Conservation (phyloP, 208 protist genomes). For the Leishmania turanica region DNA sequence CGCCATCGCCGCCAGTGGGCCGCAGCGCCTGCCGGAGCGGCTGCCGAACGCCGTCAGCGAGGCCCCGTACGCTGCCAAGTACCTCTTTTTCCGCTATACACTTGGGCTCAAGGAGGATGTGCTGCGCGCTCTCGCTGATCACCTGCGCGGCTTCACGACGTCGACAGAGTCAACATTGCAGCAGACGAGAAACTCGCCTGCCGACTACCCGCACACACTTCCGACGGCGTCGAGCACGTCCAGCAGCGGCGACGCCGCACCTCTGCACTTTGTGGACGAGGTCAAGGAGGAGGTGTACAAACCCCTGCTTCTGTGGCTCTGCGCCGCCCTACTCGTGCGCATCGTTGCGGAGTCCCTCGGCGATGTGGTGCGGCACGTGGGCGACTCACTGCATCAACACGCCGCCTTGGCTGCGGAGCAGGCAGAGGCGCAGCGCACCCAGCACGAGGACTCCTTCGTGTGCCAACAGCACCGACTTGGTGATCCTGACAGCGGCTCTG, state of each 20-base stretch:
- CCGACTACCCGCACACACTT: background rate
- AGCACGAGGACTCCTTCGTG: background rate
- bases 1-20: conserved; percentile 64
- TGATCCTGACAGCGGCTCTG: background rate
- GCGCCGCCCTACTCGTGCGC: conserved; percentile 68
- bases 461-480: background rate
- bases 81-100: conserved; percentile 80
- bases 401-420: conserved; percentile 64
- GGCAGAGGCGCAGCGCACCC: conserved; percentile 7
- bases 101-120: conserved; percentile 47
- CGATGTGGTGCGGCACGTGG: conserved; percentile 73
- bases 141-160: conserved; percentile 25
- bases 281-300: conserved; percentile 37
- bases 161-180: background rate
- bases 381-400: conserved; percentile 62
- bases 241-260: background rate
- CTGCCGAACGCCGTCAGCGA: conserved; percentile 76
- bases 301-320: conserved; percentile 71
- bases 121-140: conserved; percentile 37
- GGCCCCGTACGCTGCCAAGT: conserved; percentile 73
- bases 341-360: conserved; percentile 74
- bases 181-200: background rate
- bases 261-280: conserved; percentile 21
- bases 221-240: background rate
- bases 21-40: conserved; percentile 40